These are phyloP conservation scores for Fusarium setosum DNA, from an alignment of 2,329 filamentous ascomycete genomes.

Conservation along the genomic window DNA sequence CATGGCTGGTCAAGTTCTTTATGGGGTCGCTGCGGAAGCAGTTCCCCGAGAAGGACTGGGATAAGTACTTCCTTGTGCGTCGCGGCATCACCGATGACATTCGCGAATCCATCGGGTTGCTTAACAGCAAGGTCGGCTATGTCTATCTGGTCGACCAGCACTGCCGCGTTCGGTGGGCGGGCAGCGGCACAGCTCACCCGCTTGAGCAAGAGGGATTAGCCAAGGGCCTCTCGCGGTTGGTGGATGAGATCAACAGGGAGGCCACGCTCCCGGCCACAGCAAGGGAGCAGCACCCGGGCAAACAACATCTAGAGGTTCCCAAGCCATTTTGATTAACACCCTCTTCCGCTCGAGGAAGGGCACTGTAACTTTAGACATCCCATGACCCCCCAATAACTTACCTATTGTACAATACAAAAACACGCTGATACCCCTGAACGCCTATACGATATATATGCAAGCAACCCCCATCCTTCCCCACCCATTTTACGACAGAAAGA, in stretches of 20 bases:
- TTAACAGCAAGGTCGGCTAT: conserved; percentile 95
- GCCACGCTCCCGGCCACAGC: conserved; percentile 47
- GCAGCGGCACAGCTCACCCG: conserved; percentile 75
- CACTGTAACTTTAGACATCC: conserved; percentile 42
- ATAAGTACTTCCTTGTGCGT: conserved; percentile 70
- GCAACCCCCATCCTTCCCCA: too few species aligned
- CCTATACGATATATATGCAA: conserved; percentile 41
- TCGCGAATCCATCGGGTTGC: conserved; percentile 72
- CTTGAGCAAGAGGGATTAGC: conserved; percentile 76
- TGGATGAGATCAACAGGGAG: conserved; percentile 65
- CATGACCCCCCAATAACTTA: conserved; percentile 40
- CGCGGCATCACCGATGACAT: conserved; percentile 70
- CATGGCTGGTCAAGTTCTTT: conserved; percentile 68
- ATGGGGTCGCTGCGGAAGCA: conserved; percentile 62
- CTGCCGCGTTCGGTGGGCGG: conserved; percentile 94
- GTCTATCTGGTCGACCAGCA: conserved; percentile 89
- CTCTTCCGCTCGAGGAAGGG: conserved; percentile 26
- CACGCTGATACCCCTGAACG: conserved; percentile 54
- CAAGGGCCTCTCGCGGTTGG: conserved; percentile 70
- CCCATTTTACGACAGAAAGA: conserved; percentile 74
- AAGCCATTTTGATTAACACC: conserved; percentile 41
- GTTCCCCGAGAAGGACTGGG: conserved; percentile 65
- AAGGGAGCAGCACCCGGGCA: conserved; percentile 48
- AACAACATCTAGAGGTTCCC: conserved; percentile 44
- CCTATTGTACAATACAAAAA: conserved; percentile 48